A percentile compares a stretch with the other conserved stretches of the same genome.
Evolutionary conservation across 2,329 filamentous ascomycete genomes (phyloP).

Genomic region (Gnomoniopsis smithogilvyi): DNA sequence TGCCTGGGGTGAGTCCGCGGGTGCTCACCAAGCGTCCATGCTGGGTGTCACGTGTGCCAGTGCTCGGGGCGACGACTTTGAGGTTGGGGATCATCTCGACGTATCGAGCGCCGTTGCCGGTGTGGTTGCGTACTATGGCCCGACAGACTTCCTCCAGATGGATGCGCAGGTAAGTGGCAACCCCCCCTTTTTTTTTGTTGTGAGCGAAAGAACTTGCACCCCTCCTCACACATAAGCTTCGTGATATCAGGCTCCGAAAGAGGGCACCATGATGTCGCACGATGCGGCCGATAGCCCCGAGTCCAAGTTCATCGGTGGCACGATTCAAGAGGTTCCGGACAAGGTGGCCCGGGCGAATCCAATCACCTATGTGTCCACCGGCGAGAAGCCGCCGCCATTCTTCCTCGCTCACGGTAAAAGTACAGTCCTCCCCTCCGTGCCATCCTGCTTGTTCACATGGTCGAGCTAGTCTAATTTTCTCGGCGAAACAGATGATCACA

Average conservation of each 20-base stretch:
- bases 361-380: constrained; percentile 10
- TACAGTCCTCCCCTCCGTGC: neutral
- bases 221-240: neutral
- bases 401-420: constrained; percentile 12
- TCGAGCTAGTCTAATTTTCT: no score
- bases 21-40: constrained; percentile 12
- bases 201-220: neutral
- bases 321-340: constrained; percentile 9
- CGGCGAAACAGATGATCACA: neutral
- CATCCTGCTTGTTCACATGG: neutral
- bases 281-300: constrained; percentile 13
- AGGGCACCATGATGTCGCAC: constrained; percentile 6
- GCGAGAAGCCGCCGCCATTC: constrained; percentile 9
- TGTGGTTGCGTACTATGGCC: constrained; percentile 15
- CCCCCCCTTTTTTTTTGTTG: neutral
- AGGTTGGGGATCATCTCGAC: constrained; percentile 14
- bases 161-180: constrained; percentile 1
- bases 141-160: constrained; percentile 17
- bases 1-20: constrained; percentile 17
- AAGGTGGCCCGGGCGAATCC: constrained; percentile 14
- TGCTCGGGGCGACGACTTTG: constrained; percentile 10
- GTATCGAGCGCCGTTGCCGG: constrained; percentile 12
- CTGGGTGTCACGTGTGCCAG: constrained; percentile 10
- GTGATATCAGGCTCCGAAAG: neutral
- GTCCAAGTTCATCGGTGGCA: constrained; percentile 10